A percentile compares a stretch with the other conserved stretches of the same genome.
phyloP scores from a whole-genome alignment of 306 rosid genomes.

The Cucumis hystrix region DNA sequence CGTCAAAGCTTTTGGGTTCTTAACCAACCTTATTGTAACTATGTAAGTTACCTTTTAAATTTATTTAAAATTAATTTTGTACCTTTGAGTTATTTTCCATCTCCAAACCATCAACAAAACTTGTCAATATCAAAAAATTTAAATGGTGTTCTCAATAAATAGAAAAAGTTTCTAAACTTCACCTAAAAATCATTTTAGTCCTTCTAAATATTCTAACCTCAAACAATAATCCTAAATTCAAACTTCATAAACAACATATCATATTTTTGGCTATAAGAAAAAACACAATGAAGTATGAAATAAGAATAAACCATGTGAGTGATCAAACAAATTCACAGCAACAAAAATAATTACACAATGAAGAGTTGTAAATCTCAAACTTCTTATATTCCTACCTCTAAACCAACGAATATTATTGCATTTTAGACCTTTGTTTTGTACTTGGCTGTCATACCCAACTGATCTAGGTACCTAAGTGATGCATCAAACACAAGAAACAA shows the following conservation, averaged over 20 bases:
- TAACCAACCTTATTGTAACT: too few relatives aligned
- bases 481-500: not conserved
- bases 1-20: too few relatives aligned
- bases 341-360: not conserved
- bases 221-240: not conserved
- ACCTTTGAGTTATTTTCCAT: conserved; percentile 97
- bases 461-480: conserved; percentile 77
- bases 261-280: not conserved
- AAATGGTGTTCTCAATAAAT: conserved; percentile 10
- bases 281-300: not conserved
- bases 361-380: not conserved
- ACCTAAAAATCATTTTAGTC: too few relatives aligned
- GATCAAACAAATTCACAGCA: not conserved
- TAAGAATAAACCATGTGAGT: not conserved
- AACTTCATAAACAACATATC: not conserved
- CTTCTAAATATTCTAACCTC: not conserved
- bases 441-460: conserved; percentile 82
- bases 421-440: conserved; percentile 53
- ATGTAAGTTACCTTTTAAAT: not conserved
- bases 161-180: not conserved
- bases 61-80: not conserved
- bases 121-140: conserved; percentile 26
- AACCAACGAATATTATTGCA: conserved; percentile 75
- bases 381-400: too few relatives aligned
- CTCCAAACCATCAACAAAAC: conserved; percentile 90